Evolutionary conservation across 495 filamentous ascomycete genomes (phyloP).

Genomic region (Aspergillus bridgeri): DNA sequence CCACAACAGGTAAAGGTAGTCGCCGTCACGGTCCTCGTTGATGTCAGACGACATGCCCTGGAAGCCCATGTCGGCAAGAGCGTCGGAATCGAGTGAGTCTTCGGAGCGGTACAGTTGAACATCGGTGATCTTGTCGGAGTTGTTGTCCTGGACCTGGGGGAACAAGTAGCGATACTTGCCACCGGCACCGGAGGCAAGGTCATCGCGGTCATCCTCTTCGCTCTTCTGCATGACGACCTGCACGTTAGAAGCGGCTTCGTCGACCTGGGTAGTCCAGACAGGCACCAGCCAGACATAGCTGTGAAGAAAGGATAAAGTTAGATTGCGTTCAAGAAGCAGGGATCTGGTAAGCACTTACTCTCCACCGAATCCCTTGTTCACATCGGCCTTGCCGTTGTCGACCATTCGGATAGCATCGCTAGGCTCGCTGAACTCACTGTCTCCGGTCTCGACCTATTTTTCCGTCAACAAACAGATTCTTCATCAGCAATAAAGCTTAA

Average conservation of each 20-base stretch:
- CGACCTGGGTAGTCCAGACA: neutral
- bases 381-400: neutral
- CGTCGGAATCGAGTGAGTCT: neutral
- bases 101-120: neutral
- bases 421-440: neutral
- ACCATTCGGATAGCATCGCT: neutral
- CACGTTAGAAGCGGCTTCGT: neutral
- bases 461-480: neutral
- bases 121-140: neutral
- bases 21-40: neutral
- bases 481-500: neutral
- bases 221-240: neutral
- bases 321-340: neutral
- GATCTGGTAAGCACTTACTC: neutral
- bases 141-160: neutral
- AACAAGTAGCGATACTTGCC: neutral
- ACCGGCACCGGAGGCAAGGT: neutral
- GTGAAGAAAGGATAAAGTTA: neutral
- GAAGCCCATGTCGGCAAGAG: neutral
- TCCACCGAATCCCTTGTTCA: neutral
- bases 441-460: neutral
- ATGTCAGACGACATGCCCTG: neutral
- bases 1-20: neutral
- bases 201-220: neutral
- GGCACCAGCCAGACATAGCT: neutral